phyloP scores from a whole-genome alignment of 768 basidiomycete species.

The Trametopsis cervina region DNA sequence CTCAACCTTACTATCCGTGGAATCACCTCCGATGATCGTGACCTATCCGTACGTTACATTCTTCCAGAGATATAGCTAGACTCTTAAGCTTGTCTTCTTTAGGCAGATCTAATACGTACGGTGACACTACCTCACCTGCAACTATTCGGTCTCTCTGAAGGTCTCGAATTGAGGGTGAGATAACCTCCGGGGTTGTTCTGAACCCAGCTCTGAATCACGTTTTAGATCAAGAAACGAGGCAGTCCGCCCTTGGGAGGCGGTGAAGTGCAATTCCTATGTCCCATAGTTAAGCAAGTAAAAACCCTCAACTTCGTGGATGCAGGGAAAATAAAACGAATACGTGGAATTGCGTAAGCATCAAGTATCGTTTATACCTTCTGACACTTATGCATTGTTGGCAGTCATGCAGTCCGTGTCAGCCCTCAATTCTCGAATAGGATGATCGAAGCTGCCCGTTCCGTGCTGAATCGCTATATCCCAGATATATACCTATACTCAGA shows the following conservation, averaged over 20 bases:
- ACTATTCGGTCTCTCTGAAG: conserved; percentile 84
- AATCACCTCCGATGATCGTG: conserved; percentile 87
- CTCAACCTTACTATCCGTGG: conserved; percentile 78
- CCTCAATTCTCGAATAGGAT: conserved; percentile 97
- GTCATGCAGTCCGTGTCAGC: conserved; percentile 93
- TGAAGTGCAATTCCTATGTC: conserved; percentile 90
- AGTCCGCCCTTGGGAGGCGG: conserved; percentile 88
- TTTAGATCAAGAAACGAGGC: conserved; percentile 93
- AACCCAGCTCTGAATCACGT: not conserved
- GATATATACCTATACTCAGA: conserved; percentile 99
- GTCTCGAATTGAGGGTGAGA: conserved; percentile 78
- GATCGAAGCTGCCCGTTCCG: conserved; percentile 89
- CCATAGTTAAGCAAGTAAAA: conserved; percentile 84
- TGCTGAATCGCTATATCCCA: conserved; percentile 94
- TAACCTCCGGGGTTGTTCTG: not conserved
- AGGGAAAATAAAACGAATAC: conserved; percentile 89
- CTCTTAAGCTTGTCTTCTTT: not conserved
- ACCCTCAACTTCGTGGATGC: conserved; percentile 88
- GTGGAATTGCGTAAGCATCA: conserved; percentile 88
- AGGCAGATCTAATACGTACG: conserved; percentile 87
- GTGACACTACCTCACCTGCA: conserved; percentile 89
- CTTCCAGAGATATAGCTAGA: conserved; percentile 10
- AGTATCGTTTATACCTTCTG: not conserved
- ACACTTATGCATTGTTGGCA: conserved; percentile 22
- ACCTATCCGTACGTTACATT: conserved; percentile 68